phyloP scores from a whole-genome alignment of 2,329 filamentous ascomycete genomes.

The Fusarium ramigenum region DNA sequence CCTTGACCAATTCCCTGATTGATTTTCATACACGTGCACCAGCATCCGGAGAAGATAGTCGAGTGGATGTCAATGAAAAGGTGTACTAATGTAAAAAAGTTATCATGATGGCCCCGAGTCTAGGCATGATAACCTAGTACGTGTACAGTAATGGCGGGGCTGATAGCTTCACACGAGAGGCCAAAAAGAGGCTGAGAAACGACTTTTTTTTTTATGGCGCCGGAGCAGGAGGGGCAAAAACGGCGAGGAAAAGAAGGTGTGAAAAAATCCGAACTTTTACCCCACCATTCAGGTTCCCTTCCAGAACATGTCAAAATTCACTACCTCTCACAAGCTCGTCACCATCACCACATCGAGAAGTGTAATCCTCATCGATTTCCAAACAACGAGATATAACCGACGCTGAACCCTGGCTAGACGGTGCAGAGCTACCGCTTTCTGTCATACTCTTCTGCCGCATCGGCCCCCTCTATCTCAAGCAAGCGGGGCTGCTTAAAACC shows the following conservation, averaged over 20 bases:
- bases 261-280: slow-evolving; percentile 27
- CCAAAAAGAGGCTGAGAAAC: neutral
- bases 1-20: slow-evolving; percentile 43
- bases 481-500: slow-evolving; percentile 31
- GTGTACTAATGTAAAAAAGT: slow-evolving; percentile 1
- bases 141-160: slow-evolving; percentile 31
- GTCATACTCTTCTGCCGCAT: neutral
- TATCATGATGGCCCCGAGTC: slow-evolving; percentile 23
- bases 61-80: neutral
- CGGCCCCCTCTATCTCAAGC: neutral
- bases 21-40: slow-evolving; percentile 42
- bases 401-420: neutral
- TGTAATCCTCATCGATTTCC: slow-evolving; percentile 3
- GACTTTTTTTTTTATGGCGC: neutral
- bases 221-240: slow-evolving; percentile 2
- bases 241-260: slow-evolving; percentile 3
- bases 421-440: neutral
- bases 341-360: slow-evolving; percentile 15
- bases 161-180: neutral
- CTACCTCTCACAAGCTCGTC: slow-evolving; percentile 8
- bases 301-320: slow-evolving; percentile 28
- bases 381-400: neutral
- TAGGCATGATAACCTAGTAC: slow-evolving; percentile 25
- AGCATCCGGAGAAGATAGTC: slow-evolving; percentile 25
- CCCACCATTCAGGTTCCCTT: slow-evolving; percentile 26